Conservation (phyloP, 1,139 yeast genomes). For the Candida sp. region DNA sequence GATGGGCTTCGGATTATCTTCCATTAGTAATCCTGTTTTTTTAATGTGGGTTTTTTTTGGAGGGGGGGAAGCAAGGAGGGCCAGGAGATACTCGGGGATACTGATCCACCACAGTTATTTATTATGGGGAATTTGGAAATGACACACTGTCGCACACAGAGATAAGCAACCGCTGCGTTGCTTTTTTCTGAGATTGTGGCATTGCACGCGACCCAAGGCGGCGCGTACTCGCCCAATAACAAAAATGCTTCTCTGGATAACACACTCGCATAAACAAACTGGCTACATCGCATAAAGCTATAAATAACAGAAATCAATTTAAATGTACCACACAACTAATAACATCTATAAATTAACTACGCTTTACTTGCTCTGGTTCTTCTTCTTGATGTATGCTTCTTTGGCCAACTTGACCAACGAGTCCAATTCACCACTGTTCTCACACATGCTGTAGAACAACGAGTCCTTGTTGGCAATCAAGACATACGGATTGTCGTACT, state of each 20-base stretch:
- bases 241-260: background rate
- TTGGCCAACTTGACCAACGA: conserved; percentile 75
- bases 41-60: background rate
- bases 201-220: background rate
- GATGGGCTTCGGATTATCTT: background rate
- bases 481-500: conserved; percentile 85
- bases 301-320: background rate
- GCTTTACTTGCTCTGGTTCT: conserved; percentile 22
- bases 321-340: background rate
- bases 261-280: background rate
- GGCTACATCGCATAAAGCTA: background rate
- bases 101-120: background rate
- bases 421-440: conserved; percentile 90
- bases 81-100: background rate
- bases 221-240: background rate
- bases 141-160: background rate
- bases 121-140: too few species aligned
- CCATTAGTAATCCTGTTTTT: background rate
- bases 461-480: conserved; percentile 67
- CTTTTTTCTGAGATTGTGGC: background rate
- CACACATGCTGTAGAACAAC: conserved; percentile 88
- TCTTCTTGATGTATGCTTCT: conserved; percentile 48
- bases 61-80: background rate
- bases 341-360: background rate
- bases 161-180: background rate